These are phyloP conservation scores for Brassica incana DNA, from an alignment of 345 rosid genomes.

Conservation along the genomic window DNA sequence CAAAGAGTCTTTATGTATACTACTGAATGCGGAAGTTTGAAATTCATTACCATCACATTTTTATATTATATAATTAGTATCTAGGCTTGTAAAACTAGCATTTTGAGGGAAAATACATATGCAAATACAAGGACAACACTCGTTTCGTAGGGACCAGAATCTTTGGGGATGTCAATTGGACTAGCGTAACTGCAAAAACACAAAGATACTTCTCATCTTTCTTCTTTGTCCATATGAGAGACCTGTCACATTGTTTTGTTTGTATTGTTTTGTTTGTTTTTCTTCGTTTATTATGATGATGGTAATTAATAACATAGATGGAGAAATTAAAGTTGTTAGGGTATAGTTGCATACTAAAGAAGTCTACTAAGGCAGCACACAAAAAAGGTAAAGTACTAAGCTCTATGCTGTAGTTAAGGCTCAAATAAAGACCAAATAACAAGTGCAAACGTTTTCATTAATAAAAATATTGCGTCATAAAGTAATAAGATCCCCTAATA, in stretches of 20 bases:
- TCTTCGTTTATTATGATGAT: conserved; percentile 19
- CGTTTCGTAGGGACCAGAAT: conserved; percentile 33
- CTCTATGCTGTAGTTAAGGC: not conserved
- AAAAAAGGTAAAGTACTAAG: not conserved
- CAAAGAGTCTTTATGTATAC: not conserved
- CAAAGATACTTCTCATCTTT: conserved; percentile 22
- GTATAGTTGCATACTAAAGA: not conserved
- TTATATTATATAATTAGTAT: not conserved
- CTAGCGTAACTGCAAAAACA: conserved; percentile 29
- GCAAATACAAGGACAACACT: not conserved
- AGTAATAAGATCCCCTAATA: not conserved
- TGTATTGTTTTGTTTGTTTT: not conserved
- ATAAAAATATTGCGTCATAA: not conserved
- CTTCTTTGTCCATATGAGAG: conserved; percentile 9
- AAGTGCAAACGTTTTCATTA: not conserved
- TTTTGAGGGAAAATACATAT: not conserved
- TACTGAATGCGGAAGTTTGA: not conserved
- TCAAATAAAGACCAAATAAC: not conserved
- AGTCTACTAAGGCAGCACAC: not conserved
- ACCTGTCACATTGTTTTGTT: not conserved
- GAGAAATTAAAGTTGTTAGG: not conserved
- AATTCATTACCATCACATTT: not conserved
- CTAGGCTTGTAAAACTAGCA: not conserved
- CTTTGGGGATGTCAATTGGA: conserved; percentile 27
- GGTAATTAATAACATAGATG: not conserved